A percentile compares a stretch with the other conserved stretches of the same genome.
These are phyloP conservation scores for Venturia aucupariae DNA, from an alignment of 2,329 filamentous ascomycete genomes.

Conservation along the genomic window DNA sequence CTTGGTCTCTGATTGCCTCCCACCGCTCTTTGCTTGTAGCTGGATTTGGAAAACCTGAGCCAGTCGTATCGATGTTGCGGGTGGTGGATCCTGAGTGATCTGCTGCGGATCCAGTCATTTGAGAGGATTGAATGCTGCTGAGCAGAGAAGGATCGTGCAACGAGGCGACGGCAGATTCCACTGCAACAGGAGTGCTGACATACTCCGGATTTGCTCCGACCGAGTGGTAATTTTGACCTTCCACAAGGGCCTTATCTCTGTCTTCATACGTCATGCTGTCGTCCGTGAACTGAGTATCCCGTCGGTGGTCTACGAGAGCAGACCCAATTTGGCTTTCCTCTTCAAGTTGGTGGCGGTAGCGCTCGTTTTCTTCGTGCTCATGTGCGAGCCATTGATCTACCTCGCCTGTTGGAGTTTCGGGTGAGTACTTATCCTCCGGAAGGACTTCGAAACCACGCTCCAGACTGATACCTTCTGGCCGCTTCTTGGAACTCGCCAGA, in stretches of 20 bases:
- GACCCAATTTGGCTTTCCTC: slow-evolving; percentile 37
- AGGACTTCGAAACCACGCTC: slow-evolving; percentile 43
- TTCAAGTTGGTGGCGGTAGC: slow-evolving; percentile 38
- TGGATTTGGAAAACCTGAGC: background rate
- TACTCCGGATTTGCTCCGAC: slow-evolving; percentile 67
- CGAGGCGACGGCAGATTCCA: slow-evolving; percentile 87
- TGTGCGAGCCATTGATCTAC: slow-evolving; percentile 42
- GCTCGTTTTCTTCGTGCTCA: slow-evolving; percentile 52
- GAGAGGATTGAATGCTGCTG: slow-evolving; percentile 34
- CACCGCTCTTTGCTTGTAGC: slow-evolving; percentile 10
- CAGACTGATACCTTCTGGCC: slow-evolving; percentile 44
- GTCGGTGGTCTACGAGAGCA: slow-evolving; percentile 27
- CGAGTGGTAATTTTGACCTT: slow-evolving; percentile 61
- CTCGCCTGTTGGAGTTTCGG: slow-evolving; percentile 26
- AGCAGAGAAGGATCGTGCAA: slow-evolving; percentile 76
- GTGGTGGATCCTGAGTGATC: background rate
- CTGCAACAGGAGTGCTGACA: slow-evolving; percentile 59
- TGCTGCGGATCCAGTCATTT: slow-evolving; percentile 19
- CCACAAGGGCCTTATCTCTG: slow-evolving; percentile 45
- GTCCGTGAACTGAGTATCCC: slow-evolving; percentile 27
- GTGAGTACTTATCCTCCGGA: slow-evolving; percentile 31
- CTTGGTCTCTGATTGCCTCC: slow-evolving; percentile 14
- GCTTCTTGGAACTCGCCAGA: slow-evolving; percentile 43
- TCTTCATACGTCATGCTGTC: slow-evolving; percentile 34
- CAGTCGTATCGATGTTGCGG: background rate